Evolutionary conservation across 208 protist species (phyloP).

Genomic region (Leishmania aethiopica): DNA sequence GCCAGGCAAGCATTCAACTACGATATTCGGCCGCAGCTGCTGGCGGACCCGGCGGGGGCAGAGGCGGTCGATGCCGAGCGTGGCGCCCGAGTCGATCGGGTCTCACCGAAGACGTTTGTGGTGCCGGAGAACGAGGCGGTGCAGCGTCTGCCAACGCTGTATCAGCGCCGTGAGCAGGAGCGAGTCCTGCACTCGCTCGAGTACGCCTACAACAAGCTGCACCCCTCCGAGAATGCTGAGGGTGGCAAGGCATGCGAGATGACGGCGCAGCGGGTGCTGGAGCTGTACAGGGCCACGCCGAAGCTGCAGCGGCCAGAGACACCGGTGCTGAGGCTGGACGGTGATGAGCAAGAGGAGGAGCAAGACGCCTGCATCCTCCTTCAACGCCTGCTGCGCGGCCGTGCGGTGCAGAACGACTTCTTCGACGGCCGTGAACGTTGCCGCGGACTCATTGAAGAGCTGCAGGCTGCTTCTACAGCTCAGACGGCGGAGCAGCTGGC

Average conservation of each 20-base stretch:
- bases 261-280: conserved; percentile 58
- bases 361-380: conserved; percentile 90
- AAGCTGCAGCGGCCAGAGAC: conserved; percentile 89
- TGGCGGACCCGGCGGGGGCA: conserved; percentile 53
- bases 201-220: conserved; percentile 77
- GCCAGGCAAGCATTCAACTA: conserved; percentile 56
- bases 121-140: conserved; percentile 79
- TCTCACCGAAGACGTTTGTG: conserved; percentile 49
- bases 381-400: conserved; percentile 89
- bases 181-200: conserved; percentile 80
- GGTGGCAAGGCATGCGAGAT: conserved; percentile 5
- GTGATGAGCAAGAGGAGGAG: conserved; percentile 78
- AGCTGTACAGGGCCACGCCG: conserved; percentile 89
- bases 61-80: conserved; percentile 67
- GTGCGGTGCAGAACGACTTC: conserved; percentile 94
- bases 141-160: conserved; percentile 67
- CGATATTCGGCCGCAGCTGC: conserved; percentile 84
- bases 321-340: conserved; percentile 87
- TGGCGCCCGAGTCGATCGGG: conserved; percentile 46
- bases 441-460: conserved; percentile 90
- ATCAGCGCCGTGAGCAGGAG: conserved; percentile 82
- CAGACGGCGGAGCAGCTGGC: conserved; percentile 66
- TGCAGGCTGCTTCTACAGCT: conserved; percentile 89
- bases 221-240: conserved; percentile 23
- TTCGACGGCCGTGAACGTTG: conserved; percentile 94